Evolutionary conservation across 768 basidiomycete species (phyloP).

Genomic region (Mycena metata): DNA sequence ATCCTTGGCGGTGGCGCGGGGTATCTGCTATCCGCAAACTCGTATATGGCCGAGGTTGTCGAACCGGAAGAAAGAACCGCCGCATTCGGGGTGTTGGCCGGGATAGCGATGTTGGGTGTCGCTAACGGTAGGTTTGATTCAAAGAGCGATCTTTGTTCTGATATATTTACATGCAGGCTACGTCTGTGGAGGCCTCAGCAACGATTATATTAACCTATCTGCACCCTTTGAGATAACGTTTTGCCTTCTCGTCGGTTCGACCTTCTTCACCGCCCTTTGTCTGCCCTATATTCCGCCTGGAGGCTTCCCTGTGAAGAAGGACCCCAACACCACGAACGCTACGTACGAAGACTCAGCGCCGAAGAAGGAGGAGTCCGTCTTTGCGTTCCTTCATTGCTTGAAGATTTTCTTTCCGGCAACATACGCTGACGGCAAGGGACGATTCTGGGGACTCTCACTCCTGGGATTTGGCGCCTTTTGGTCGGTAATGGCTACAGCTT

Average conservation of each 20-base stretch:
- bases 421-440: conserved; percentile 15
- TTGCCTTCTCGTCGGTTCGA: conserved; percentile 32
- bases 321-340: not conserved
- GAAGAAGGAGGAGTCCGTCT: conserved; percentile 4
- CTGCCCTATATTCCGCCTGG: conserved; percentile 33
- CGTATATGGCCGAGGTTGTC: conserved; percentile 36
- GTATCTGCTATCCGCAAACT: conserved; percentile 30
- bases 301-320: not conserved
- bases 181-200: conserved; percentile 28
- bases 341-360: not conserved
- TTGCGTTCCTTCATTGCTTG: conserved; percentile 25
- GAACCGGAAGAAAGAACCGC: conserved; percentile 30
- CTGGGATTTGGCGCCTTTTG: conserved; percentile 32
- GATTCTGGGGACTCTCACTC: conserved; percentile 27
- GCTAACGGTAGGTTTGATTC: conserved; percentile 24
- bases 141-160: too few relatives aligned
- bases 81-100: conserved; percentile 33
- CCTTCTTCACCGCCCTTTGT: conserved; percentile 18
- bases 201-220: conserved; percentile 20
- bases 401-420: conserved; percentile 27
- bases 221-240: conserved; percentile 37
- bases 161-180: conserved; percentile 16
- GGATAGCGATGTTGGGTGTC: conserved; percentile 31
- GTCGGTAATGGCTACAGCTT: conserved; percentile 26
- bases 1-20: conserved; percentile 36